Base-by-base conservation (phyloP, 2,329 filamentous ascomycete genomes). In the Xylariales sp. region DNA sequence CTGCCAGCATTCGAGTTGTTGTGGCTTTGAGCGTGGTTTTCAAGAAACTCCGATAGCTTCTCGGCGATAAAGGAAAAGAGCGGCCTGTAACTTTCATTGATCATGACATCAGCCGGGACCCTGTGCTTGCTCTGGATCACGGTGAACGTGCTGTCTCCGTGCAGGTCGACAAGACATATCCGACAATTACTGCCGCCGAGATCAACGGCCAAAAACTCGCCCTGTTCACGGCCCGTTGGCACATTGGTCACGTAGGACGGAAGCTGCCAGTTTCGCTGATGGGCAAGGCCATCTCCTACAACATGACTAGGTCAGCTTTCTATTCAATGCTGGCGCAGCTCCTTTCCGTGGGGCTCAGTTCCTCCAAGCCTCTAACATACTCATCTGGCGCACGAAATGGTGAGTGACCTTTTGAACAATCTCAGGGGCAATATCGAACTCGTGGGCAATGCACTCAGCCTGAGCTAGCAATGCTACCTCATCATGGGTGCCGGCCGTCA, bases 141-240 rank as follows among this genome's bases (percentile, higher is more conserved):
- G 47, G 76, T 79, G 65, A 88, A 88, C 33, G 81, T 88, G 45
- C 78, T 83, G 62, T 81, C 53, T 65, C 69, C 50, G 83, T 67
- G 39, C 23, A 62, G 30, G 6, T 54, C 38, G 2, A 62, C 52
- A 1, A 54, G 56, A 16, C 56, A 62, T 10, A 62, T 50, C 11
- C 60, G 47, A 24, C 56, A 48, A 23, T 62, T 61, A 6, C 58
- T 62, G 2, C 60, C 60, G 2, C 59, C 60, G 1, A 62, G 47
- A 25, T 62, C 59, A 16, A 62, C 49, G 5, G 55, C 53, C 5
- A 62, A 43, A 21, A 50, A 59, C 2, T 52, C 41, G 6, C 58
- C 83, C 72, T 86, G 85, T 61, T 89, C 85, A 8, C 81, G 84
- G 41, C 85, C 85, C 66, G 87, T 84, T 43, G 85, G 85, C 8